Evolutionary conservation across 164 flowering plant genomes (phyloP), one percentile per base, ranked within the genome.

Genomic region (Magnolia kwangsiensis): DNA sequence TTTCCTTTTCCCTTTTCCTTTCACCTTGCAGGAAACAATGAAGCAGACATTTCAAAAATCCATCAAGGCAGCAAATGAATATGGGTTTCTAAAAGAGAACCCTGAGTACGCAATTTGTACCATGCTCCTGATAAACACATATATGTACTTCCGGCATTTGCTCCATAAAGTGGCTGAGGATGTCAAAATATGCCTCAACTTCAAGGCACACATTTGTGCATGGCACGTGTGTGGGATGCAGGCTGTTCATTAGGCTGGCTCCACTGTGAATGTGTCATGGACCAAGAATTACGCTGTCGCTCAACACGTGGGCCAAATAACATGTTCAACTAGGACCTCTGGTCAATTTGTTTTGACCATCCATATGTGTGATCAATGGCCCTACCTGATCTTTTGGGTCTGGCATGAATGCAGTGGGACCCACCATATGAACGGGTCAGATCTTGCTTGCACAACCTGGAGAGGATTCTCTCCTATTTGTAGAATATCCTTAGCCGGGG

Each of bases 41-140:
- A 96, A 89, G 81, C 98, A 94, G 77, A 94, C 91, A 13, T 94
- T 92, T 74, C 92, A 94, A 73, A 90, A 90, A 85, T 86, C 94
- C 50, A 84, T 90, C 50, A 94, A 96, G 81, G 91, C 97, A 75
- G 98, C 99, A 75, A 76, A 82, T 29, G 98, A 94, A 83, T 93
- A 90, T 75, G 98, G 98, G 61, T 92, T 93, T 77, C 87, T 83
- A 76, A 94, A 94, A 79, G 98, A 96, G 76, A 89, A 88, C 82
- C 93, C 99, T 7, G 98, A 96, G 99, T 94, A 88, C 85, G 98
- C 85, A 31, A 76, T 16, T 64, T 72, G 27, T 6, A 29, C 51
- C 51, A 73, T 31, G 16, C 29, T 23, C 4, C 49, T 19, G 6
- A 27, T 19, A 37, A 8, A 63, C 31, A 1, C 9, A 19, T 23